Evolutionary conservation across 2,329 filamentous ascomycete species (phyloP).

Genomic region (Fusarium sp.): DNA sequence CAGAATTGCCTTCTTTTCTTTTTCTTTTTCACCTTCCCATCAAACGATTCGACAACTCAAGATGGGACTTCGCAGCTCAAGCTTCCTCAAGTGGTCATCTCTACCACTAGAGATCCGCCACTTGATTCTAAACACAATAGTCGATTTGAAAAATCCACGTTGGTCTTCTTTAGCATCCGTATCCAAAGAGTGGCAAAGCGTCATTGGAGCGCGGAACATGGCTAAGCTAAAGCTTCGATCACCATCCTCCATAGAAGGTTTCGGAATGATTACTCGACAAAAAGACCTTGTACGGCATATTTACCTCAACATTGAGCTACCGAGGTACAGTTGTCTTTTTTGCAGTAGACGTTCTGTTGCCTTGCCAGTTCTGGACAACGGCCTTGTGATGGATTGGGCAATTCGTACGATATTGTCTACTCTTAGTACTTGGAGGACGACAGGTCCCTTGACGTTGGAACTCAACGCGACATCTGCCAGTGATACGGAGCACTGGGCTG

Average conservation of each 20-base stretch:
- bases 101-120: not conserved
- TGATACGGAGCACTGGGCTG: conserved; percentile 4
- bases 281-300: conserved; percentile 11
- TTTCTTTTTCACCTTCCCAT: not conserved
- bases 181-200: conserved; percentile 14
- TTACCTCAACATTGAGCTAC: conserved; percentile 3
- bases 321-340: not conserved
- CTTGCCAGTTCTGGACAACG: fast-evolving
- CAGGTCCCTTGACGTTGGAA: not conserved
- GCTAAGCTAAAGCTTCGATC: conserved; percentile 2
- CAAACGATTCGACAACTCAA: not conserved
- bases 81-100: not conserved
- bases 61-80: not conserved
- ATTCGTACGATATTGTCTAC: not conserved
- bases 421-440: not conserved
- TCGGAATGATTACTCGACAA: not conserved
- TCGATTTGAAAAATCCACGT: not conserved
- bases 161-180: conserved; percentile 17
- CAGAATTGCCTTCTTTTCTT: not conserved
- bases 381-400: not conserved
- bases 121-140: not conserved
- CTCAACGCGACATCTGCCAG: not conserved
- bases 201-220: conserved; percentile 17
- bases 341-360: not conserved
- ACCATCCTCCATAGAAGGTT: not conserved